phyloP scores from a whole-genome alignment of 441 rosid genomes.

The Sinapis alba region DNA sequence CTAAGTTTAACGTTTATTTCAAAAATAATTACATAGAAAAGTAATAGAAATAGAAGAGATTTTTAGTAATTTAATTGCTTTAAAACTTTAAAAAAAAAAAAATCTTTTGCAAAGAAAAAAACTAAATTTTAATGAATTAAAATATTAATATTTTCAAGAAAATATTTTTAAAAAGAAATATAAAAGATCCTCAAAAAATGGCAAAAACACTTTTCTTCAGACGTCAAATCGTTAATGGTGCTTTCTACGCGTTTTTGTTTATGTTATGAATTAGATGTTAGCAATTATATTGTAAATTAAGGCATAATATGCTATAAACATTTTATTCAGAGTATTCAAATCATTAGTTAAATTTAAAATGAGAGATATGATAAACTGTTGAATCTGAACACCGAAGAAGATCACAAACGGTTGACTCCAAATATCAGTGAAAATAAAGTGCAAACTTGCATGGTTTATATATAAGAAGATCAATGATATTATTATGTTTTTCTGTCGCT shows the following conservation, averaged over 20 bases:
- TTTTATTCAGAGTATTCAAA: neutral
- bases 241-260: slow-evolving; percentile 29
- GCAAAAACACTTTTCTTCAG: neutral
- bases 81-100: neutral
- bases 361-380: neutral
- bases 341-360: neutral
- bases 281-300: neutral
- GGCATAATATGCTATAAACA: neutral
- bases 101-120: too few species aligned
- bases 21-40: neutral
- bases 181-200: neutral
- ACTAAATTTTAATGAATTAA: too few species aligned
- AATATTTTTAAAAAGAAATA: neutral
- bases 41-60: neutral
- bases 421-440: neutral
- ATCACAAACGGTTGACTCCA: neutral
- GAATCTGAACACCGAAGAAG: neutral
- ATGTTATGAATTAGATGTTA: neutral
- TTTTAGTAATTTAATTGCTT: neutral
- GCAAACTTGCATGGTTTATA: neutral
- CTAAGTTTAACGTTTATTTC: neutral
- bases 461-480: neutral
- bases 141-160: neutral
- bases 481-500: neutral
- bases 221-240: slow-evolving; percentile 18